phyloP scores from a whole-genome alignment of 2,329 filamentous ascomycete genomes.

The Davidsoniella neocaledoniae region DNA sequence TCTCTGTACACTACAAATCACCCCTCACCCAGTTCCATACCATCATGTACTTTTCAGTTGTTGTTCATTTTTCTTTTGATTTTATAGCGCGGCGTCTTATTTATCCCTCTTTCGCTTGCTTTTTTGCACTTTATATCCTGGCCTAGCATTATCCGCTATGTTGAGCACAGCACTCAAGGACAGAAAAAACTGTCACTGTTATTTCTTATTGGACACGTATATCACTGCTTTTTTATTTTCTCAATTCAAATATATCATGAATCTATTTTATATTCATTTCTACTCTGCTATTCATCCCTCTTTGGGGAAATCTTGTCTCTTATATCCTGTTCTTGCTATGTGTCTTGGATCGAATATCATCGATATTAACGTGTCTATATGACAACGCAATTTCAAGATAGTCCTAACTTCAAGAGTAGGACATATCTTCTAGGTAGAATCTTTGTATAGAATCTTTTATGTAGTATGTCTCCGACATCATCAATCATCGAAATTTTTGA shows the following conservation, averaged over 20 bases:
- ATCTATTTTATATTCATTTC: not conserved
- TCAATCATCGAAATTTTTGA: too few relatives aligned
- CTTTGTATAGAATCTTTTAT: too few relatives aligned
- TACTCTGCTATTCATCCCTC: too few relatives aligned
- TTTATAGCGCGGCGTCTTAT: constrained; percentile 4
- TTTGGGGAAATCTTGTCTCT: too few relatives aligned
- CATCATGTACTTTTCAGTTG: not conserved
- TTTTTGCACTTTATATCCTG: not conserved
- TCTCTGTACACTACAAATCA: constrained; percentile 1
- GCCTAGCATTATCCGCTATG: not conserved
- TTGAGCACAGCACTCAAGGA: constrained; percentile 1
- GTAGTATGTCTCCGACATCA: too few relatives aligned
- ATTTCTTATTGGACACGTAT: not conserved
- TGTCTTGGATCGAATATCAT: too few relatives aligned
- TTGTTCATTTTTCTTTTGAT: not conserved
- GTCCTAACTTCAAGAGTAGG: too few relatives aligned
- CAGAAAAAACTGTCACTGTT: not conserved
- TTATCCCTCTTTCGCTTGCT: not conserved
- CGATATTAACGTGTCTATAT: too few relatives aligned
- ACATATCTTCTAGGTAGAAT: too few relatives aligned
- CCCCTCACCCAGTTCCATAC: not conserved
- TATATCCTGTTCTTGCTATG: too few relatives aligned
- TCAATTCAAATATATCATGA: not conserved
- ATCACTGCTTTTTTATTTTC: not conserved
- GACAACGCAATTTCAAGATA: too few relatives aligned